Conservation (phyloP, 176 grass and related monocot genomes). For the Pharus latifolius region DNA sequence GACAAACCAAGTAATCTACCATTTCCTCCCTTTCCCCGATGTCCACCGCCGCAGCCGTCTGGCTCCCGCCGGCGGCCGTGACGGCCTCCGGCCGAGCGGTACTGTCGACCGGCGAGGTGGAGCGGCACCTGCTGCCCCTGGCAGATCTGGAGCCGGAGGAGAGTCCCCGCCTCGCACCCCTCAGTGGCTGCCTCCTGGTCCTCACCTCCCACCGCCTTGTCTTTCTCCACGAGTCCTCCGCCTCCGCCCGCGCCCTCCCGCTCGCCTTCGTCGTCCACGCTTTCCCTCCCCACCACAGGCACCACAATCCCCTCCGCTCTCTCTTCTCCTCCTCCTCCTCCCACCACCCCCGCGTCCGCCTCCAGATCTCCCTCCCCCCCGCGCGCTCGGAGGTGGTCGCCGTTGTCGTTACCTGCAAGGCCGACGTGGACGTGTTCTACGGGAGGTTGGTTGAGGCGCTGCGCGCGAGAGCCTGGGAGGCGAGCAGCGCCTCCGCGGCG, state of each 20-base stretch:
- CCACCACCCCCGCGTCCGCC: slow-evolving; percentile 42
- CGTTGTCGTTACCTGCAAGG: slow-evolving; percentile 68
- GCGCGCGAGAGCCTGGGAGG: slow-evolving; percentile 67
- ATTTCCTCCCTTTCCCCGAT: no score
- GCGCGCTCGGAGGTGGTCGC: slow-evolving; percentile 59
- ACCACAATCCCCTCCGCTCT: slow-evolving; percentile 40
- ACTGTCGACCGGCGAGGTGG: slow-evolving; percentile 60
- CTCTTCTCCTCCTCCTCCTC: slow-evolving; percentile 26
- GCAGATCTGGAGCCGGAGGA: slow-evolving; percentile 72
- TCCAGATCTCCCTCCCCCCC: slow-evolving; percentile 61
- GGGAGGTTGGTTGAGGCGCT: slow-evolving; percentile 81
- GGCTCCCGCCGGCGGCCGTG: slow-evolving; percentile 47
- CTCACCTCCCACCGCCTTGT: slow-evolving; percentile 87
- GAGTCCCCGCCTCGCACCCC: slow-evolving; percentile 35
- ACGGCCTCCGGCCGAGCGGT: slow-evolving; percentile 73
- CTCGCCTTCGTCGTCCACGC: slow-evolving; percentile 56
- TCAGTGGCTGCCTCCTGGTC: slow-evolving; percentile 67
- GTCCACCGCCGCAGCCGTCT: slow-evolving; percentile 30
- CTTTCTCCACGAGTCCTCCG: slow-evolving; percentile 72
- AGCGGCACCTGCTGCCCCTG: slow-evolving; percentile 63
- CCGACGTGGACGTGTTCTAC: slow-evolving; percentile 75
- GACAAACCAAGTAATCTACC: no score
- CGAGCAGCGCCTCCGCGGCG: slow-evolving; percentile 2
- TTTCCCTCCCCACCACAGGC: slow-evolving; percentile 48
- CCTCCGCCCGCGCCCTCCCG: slow-evolving; percentile 48